Percentiles rank a stretch among this genome's conserved stretches.
Conservation (phyloP, 2,329 filamentous ascomycete genomes). For the Pleoardoris graminearum region DNA sequence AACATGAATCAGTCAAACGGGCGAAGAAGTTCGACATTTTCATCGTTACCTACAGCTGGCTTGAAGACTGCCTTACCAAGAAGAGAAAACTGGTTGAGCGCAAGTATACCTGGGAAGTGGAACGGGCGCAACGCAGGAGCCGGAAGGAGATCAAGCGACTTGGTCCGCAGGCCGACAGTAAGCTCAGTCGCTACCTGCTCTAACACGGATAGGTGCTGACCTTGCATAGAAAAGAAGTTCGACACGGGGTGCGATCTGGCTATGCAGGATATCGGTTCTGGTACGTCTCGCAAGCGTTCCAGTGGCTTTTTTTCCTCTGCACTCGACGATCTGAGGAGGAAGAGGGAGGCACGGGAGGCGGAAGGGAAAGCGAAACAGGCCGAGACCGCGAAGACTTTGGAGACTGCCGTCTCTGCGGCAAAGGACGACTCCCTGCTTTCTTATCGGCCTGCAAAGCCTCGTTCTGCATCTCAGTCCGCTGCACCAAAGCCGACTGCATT, state of each 20-base stretch:
- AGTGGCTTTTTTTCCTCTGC: slow-evolving; percentile 35
- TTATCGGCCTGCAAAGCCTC: background rate
- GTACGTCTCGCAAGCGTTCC: slow-evolving; percentile 38
- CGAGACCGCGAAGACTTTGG: slow-evolving; percentile 6
- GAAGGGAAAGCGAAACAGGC: slow-evolving; percentile 13
- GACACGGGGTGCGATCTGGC: slow-evolving; percentile 36
- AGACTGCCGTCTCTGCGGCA: background rate
- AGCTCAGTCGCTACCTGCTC: slow-evolving; percentile 2
- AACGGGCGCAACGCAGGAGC: slow-evolving; percentile 36
- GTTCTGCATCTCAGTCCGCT: background rate
- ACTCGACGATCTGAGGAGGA: slow-evolving; percentile 25
- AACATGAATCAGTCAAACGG: slow-evolving; percentile 19
- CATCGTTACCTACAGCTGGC: slow-evolving; percentile 51
- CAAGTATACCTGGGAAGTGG: slow-evolving; percentile 39
- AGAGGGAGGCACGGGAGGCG: slow-evolving; percentile 26
- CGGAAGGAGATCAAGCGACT: slow-evolving; percentile 33
- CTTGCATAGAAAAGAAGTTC: slow-evolving; percentile 32
- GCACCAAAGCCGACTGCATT: background rate
- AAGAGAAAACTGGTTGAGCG: slow-evolving; percentile 37
- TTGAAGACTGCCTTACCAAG: slow-evolving; percentile 53
- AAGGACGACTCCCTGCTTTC: background rate
- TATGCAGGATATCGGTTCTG: slow-evolving; percentile 36
- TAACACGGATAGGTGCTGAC: slow-evolving; percentile 6
- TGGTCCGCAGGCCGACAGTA: slow-evolving; percentile 32
- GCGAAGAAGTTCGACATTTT: slow-evolving; percentile 25